Percentiles rank a stretch among this genome's conserved stretches.
These are phyloP conservation scores for Trametes cubensis DNA, from an alignment of 768 basidiomycete species.

Conservation along the genomic window DNA sequence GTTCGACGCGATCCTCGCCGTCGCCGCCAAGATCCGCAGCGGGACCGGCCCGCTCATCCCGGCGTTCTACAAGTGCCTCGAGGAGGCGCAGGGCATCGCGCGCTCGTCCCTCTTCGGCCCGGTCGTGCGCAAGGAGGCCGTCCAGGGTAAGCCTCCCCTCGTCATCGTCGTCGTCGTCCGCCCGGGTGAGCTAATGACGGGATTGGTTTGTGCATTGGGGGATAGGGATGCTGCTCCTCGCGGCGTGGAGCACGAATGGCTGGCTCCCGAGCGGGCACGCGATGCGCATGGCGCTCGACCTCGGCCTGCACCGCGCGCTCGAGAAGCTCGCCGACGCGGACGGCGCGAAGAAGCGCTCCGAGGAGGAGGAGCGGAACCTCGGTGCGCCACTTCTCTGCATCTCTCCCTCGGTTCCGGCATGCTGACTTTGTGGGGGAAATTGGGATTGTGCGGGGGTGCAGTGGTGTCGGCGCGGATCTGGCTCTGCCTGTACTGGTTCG, in stretches of 20 bases:
- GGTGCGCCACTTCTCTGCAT: constrained; percentile 9
- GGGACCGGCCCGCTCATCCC: constrained; percentile 84
- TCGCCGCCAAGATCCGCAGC: constrained; percentile 89
- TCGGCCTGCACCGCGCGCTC: constrained; percentile 88
- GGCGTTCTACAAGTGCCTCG: constrained; percentile 88
- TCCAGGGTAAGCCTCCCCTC: constrained; percentile 63
- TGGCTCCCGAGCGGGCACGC: constrained; percentile 97
- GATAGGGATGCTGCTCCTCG: constrained; percentile 85
- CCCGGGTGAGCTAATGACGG: too few species aligned
- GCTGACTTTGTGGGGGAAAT: too few species aligned
- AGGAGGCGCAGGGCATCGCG: constrained; percentile 96
- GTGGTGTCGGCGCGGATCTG: constrained; percentile 93
- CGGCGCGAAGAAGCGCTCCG: constrained; percentile 55
- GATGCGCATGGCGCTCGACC: constrained; percentile 93
- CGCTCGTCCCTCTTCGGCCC: constrained; percentile 92
- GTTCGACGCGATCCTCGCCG: constrained; percentile 89
- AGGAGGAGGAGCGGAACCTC: constrained; percentile 78
- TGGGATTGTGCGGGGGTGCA: constrained; percentile 39
- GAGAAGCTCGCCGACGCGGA: constrained; percentile 83
- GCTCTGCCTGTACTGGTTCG: constrained; percentile 95
- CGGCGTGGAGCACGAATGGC: constrained; percentile 92
- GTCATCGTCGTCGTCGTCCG: too few species aligned
- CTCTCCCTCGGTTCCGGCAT: neutral
- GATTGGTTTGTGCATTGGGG: too few species aligned
- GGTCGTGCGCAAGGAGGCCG: constrained; percentile 91